Conservation (phyloP, 441 rosid genomes). For the Arabidopsis hybrid region DNA sequence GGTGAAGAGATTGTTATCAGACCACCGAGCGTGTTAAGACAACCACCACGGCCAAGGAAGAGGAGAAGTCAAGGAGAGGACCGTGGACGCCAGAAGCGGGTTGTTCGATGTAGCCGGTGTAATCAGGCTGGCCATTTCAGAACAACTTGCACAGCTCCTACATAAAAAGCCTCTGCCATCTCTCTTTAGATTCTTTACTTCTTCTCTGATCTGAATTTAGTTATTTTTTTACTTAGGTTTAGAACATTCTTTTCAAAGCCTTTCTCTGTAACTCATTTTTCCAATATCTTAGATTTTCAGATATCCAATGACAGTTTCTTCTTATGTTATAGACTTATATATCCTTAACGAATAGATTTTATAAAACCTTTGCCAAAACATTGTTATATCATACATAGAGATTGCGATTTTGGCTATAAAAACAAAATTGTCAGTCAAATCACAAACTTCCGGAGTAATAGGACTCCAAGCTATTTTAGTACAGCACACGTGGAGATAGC, state of each 20-base stretch:
- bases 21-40: slow-evolving; percentile 56
- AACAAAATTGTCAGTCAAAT: slow-evolving; percentile 42
- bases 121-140: slow-evolving; percentile 72
- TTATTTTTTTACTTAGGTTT: slow-evolving; percentile 23
- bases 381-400: slow-evolving; percentile 3
- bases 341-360: not conserved
- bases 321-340: not conserved
- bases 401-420: not conserved
- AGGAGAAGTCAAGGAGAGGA: slow-evolving; percentile 53
- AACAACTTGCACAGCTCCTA: slow-evolving; percentile 68
- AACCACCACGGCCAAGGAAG: slow-evolving; percentile 50
- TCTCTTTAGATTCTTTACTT: slow-evolving; percentile 16
- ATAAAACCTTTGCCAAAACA: slow-evolving; percentile 10
- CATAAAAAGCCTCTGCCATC: slow-evolving; percentile 31
- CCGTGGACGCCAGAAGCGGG: slow-evolving; percentile 54
- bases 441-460: slow-evolving; percentile 31
- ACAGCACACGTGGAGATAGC: slow-evolving; percentile 41
- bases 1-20: slow-evolving; percentile 44
- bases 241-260: slow-evolving; percentile 39
- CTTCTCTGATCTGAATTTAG: slow-evolving; percentile 17
- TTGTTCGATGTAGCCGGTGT: slow-evolving; percentile 69
- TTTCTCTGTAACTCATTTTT: slow-evolving; percentile 12
- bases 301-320: slow-evolving; percentile 4
- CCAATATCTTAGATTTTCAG: slow-evolving; percentile 15
- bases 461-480: slow-evolving; percentile 38